Evolutionary conservation across 345 rosid species (phyloP), one percentile per base, ranked within the genome.

Genomic region (Boechera divaricarpa): DNA sequence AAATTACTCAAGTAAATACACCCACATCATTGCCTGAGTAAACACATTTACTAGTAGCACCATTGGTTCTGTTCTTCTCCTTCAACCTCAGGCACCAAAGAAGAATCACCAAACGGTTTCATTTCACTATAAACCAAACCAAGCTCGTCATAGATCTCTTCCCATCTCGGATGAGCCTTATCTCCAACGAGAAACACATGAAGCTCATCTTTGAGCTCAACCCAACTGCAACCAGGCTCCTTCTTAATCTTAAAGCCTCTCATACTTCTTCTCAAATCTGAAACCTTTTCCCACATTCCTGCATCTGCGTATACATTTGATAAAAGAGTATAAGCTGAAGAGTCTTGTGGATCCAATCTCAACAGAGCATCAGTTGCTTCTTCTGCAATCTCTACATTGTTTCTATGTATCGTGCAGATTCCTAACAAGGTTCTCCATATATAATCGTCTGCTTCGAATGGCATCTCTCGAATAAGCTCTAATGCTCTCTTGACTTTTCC

Each of bases 141-240:
- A 66, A 92, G 89, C 60, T 69, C 82, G 48, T 79, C 77, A 79
- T 91, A 89, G 29, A 93, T 85, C 76, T 88, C 96, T 70, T 75
- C 76, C 28, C 82, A 79, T 76, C 77, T 85, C 41, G 92, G 89
- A 83, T 92, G 97, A 77, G 89, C 83, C 72, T 84, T 83, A 71
- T 90, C 94, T 15, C 86, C 88, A 56, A 77, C 84, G 61, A 87
- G 87, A 81, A 94, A 94, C 60, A 87, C 68, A 56, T 90, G 94
- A 35, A 94, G 83, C 80, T 86, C 94, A 63, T 90, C 92, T 79
- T 85, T 90, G 28, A 92, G 72, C 84, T 90, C 95, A 53, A 94
- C 86, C 98, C 98, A 92, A 82, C 98, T 92, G 77, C 95, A 94
- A 58, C 98, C 98, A 7, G 97, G 98, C 81, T 94, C 97, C 83